Evolutionary conservation across 2,329 filamentous ascomycete genomes (phyloP).

Genomic region (Phyllosticta citriasiana): DNA sequence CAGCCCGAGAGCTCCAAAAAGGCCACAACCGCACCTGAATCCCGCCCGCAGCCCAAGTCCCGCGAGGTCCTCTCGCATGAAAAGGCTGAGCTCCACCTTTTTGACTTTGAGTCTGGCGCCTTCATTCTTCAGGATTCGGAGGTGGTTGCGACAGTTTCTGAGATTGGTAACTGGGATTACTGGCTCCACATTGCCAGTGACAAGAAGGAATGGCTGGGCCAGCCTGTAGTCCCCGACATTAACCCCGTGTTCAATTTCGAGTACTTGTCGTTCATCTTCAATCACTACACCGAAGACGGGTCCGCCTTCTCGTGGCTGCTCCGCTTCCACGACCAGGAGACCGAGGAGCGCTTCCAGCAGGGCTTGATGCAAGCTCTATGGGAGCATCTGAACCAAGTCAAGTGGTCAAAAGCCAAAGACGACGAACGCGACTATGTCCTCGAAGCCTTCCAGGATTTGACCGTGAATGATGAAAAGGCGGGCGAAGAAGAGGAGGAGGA

Average conservation of each 20-base stretch:
- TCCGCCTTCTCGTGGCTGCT: slow-evolving; percentile 93
- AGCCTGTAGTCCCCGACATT: slow-evolving; percentile 77
- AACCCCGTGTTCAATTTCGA: slow-evolving; percentile 99
- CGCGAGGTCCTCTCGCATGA: slow-evolving; percentile 66
- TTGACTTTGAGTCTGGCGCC: slow-evolving; percentile 77
- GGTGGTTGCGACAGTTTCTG: slow-evolving; percentile 70
- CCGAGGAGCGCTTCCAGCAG: slow-evolving; percentile 80
- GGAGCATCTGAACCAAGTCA: slow-evolving; percentile 90
- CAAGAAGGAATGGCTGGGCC: slow-evolving; percentile 75
- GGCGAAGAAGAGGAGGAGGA: slow-evolving; percentile 45
- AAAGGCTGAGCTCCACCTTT: slow-evolving; percentile 79
- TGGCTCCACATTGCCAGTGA: slow-evolving; percentile 78
- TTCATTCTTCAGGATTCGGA: slow-evolving; percentile 71
- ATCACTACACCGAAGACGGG: slow-evolving; percentile 82
- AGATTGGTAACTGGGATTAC: slow-evolving; percentile 87
- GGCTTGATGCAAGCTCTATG: slow-evolving; percentile 91
- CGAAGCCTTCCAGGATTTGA: slow-evolving; percentile 89
- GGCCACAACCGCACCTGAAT: slow-evolving; percentile 50
- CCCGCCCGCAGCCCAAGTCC: slow-evolving; percentile 53
- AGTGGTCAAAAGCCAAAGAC: slow-evolving; percentile 89
- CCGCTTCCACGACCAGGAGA: slow-evolving; percentile 74
- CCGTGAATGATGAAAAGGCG: slow-evolving; percentile 68
- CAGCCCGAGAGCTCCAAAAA: slow-evolving; percentile 33
- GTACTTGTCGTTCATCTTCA: slow-evolving; percentile 98
- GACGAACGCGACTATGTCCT: slow-evolving; percentile 89